Percentiles rank a stretch among this genome's conserved stretches.
Conservation (phyloP, 768 basidiomycete genomes). For the Leucosporidium creatinivorum region DNA sequence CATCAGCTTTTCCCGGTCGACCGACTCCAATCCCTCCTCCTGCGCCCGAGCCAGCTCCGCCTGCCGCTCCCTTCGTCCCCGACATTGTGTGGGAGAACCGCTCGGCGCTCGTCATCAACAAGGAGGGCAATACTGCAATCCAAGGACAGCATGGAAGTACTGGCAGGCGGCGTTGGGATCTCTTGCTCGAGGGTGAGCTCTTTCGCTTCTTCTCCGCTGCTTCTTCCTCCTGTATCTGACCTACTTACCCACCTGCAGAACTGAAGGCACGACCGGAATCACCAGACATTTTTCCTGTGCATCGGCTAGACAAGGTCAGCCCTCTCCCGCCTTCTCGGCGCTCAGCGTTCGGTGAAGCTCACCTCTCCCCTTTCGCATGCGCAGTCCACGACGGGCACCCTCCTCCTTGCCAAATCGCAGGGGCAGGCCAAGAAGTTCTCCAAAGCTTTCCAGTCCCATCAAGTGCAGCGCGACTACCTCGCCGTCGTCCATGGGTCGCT, state of each 20-base stretch:
- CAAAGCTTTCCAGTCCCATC: slow-evolving; percentile 14
- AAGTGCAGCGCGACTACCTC: slow-evolving; percentile 21
- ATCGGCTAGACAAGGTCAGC: slow-evolving; percentile 27
- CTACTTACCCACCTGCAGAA: not conserved
- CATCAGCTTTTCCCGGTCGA: not conserved
- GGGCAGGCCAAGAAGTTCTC: slow-evolving; percentile 6
- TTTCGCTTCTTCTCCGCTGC: too few species aligned
- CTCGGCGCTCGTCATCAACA: slow-evolving; percentile 21
- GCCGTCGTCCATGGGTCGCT: slow-evolving; percentile 27
- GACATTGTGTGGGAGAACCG: slow-evolving; percentile 12
- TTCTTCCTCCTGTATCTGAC: too few species aligned
- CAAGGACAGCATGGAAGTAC: slow-evolving; percentile 20
- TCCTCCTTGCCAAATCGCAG: slow-evolving; percentile 17
- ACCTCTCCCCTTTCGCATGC: not conserved
- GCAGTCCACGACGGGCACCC: slow-evolving; percentile 11
- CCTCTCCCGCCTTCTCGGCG: too few species aligned
- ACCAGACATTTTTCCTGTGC: slow-evolving; percentile 2
- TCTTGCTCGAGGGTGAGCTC: slow-evolving; percentile 4
- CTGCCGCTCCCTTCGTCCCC: not conserved
- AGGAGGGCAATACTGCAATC: slow-evolving; percentile 8
- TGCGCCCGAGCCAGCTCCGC: not conserved
- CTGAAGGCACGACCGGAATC: not conserved
- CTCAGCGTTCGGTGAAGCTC: not conserved
- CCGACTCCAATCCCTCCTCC: not conserved
- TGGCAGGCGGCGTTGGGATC: slow-evolving; percentile 6